Conservation (phyloP, 306 rosid species). For the Medicago ruthenica region DNA sequence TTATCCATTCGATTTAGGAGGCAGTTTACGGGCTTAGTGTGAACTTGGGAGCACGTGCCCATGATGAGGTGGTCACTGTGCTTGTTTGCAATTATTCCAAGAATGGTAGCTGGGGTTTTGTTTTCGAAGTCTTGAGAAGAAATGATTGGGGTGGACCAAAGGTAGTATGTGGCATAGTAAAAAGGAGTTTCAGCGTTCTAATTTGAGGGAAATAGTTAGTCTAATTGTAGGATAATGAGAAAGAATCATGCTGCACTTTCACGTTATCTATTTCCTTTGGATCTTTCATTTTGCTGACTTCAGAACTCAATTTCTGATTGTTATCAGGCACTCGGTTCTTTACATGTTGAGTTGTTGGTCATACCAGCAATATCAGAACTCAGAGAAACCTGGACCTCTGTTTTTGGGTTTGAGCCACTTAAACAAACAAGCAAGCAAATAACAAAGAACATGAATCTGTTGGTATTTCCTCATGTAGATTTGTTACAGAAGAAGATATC, state of each 20-base stretch:
- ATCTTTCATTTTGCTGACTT: slow-evolving; percentile 40
- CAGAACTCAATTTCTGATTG: slow-evolving; percentile 33
- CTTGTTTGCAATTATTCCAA: too few species aligned
- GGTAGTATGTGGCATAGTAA: neutral
- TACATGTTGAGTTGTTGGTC: slow-evolving; percentile 81
- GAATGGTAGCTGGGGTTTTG: too few species aligned
- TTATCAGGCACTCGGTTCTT: slow-evolving; percentile 75
- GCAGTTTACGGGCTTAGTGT: too few species aligned
- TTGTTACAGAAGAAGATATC: slow-evolving; percentile 76
- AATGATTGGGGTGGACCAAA: neutral
- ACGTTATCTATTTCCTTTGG: slow-evolving; percentile 34
- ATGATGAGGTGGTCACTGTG: too few species aligned
- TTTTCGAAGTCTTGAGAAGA: too few species aligned
- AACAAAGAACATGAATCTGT: slow-evolving; percentile 68
- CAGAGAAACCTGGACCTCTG: slow-evolving; percentile 82
- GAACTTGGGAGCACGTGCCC: too few species aligned
- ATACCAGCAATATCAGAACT: slow-evolving; percentile 90
- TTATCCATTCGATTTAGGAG: too few species aligned
- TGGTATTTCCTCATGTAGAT: slow-evolving; percentile 87
- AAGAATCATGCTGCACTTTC: slow-evolving; percentile 32
- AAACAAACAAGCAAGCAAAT: slow-evolving; percentile 57
- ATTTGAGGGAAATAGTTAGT: slow-evolving; percentile 21
- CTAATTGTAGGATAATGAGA: slow-evolving; percentile 27
- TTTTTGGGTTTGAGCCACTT: slow-evolving; percentile 82
- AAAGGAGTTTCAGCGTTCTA: slow-evolving; percentile 1